Evolutionary conservation across 768 basidiomycete genomes (phyloP), one percentile per base, ranked within the genome.

Genomic region (Panellus pusillus): DNA sequence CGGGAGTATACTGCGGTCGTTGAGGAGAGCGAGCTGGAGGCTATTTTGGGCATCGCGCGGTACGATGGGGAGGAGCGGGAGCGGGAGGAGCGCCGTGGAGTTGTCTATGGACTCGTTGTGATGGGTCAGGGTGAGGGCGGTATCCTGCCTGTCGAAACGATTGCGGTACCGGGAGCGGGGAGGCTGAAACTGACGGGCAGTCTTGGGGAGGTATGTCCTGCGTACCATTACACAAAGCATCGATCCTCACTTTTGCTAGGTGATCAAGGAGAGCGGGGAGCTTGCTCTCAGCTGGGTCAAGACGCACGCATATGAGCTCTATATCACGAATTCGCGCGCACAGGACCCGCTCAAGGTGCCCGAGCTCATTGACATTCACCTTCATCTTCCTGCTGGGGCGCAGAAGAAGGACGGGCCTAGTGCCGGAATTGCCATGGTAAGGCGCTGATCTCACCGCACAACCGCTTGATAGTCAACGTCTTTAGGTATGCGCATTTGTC

Each of bases 321-420:
- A 87, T 38, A 83, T 93, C 66, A 92, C 91, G 9, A 80, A 82
- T 51, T 74, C 79, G 29, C 80, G 82, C 44, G 72, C 79, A 32
- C 81, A 88, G 32, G 90, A 93, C 63, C 87, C 90, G 14, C 72
- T 96, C 59, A 87, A 88, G 63, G 76, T 83, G 8, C 85, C 84
- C 0, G 80, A 88, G 47, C 70, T 76, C 18, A 80, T 93, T 42
- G 93, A 98, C 64, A 73, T 98, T 9, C 94, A 98, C 63, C 72
- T 94, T 14, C 94, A 97, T 65, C 74, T 96, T 9, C 95, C 94
- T 1, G 80, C 89, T 1, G 95, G 94, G 0, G 89, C 92, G 2
- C 89, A 93, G 69, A 92, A 86, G 79, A 97, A 96, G 73, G 93
- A 96, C 63, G 93, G 94, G 0, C 93, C 93, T 0, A 91, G 89